Evolutionary conservation across 805 yeast species (phyloP), one percentile per base, ranked within the genome.

Genomic region (Lipomyces japonicus): DNA sequence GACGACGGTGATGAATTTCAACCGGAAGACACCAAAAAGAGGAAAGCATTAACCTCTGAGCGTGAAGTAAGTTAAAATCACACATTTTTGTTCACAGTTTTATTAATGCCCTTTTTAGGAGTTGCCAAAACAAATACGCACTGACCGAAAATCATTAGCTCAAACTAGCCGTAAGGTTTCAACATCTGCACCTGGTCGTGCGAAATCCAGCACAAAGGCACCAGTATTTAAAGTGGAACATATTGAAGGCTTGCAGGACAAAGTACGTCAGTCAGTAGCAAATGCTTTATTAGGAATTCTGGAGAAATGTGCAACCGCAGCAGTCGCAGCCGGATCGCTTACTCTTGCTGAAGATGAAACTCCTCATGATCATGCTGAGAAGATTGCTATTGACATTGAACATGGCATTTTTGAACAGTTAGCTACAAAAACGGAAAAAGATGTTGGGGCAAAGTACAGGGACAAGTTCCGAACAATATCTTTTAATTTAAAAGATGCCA

Each of bases 391-490:
- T 5, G 71, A 71, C 19, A 67, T 83, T 45, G 89, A 84, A 65
- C 58, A 64, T 14, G 79, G 77, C 2, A 66, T 82, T 18, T 75
- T 64, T 58, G 65, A 65, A 12, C 57, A 68, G 55, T 67, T 69
- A 42, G 73, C 75, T 34, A 37, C 44, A 6, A 55, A 58, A 24
- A 43, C 47, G 31, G 65, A 63, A 53, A 52, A 51, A 43, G 72
- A 67, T 39, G 71, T 66, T 7, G 73, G 73, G 6, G 60, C 65
- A 37, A 68, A 74, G 58, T 85, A 90, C 69, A 73, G 84, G 44
- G 85, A 80, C 58, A 79, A 82, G 68, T 78, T 84, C 61, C 71
- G 95, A 65, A 75, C 84, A 44, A 72, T 83, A 49, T 73, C 77
- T 64, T 81, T 79, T 63, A 82, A 81, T 66, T 71, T 80, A 50